Percentiles rank a stretch among this genome's conserved stretches.
Conservation (phyloP, 345 rosid species). For the Barbarea vulgaris region DNA sequence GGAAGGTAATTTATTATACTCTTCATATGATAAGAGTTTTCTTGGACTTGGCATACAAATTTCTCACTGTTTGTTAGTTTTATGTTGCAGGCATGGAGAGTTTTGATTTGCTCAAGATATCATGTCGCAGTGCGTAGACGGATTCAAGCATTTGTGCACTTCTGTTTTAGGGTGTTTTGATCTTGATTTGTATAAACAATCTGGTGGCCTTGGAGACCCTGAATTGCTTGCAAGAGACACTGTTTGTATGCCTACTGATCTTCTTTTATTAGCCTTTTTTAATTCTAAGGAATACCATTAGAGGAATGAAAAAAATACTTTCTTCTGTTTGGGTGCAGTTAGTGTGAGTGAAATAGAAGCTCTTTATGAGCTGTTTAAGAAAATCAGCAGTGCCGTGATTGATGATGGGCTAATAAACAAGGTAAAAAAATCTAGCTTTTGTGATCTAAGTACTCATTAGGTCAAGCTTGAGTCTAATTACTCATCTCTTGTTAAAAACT, state of each 20-base stretch:
- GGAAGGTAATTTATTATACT: conserved; percentile 45
- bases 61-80: conserved; percentile 29
- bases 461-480: not conserved
- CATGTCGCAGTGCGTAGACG: conserved; percentile 94
- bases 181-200: conserved; percentile 69
- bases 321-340: conserved; percentile 57
- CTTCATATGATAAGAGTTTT: conserved; percentile 10
- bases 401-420: conserved; percentile 97
- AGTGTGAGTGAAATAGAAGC: conserved; percentile 99
- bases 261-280: not conserved
- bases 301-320: conserved; percentile 19
- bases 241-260: conserved; percentile 63
- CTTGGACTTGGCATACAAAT: not conserved
- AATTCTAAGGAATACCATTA: not conserved
- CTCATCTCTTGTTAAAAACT: not conserved
- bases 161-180: conserved; percentile 78
- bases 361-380: conserved; percentile 95
- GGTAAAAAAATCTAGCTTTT: conserved; percentile 47
- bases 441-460: not conserved
- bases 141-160: conserved; percentile 60
- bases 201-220: conserved; percentile 90
- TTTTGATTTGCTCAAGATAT: conserved; percentile 59
- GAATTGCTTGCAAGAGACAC: conserved; percentile 96
- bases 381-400: conserved; percentile 98
- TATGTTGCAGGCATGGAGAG: conserved; percentile 71